Base-by-base conservation (phyloP, 805 yeast species). In the Saccharomycopsis sp. region DNA sequence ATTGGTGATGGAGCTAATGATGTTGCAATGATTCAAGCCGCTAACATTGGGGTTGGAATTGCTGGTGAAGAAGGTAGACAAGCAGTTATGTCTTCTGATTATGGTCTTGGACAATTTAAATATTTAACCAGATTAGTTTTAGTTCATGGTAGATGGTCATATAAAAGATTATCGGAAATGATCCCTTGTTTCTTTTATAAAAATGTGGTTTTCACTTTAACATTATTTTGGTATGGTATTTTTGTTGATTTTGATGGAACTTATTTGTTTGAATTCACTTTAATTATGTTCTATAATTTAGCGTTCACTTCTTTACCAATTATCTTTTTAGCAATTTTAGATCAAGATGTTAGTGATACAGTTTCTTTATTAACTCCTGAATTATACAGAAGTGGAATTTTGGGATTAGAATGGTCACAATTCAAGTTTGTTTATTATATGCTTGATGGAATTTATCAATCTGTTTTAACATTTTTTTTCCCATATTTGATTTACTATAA, bases 21-120 rank as follows among this genome's bases (percentile, higher is more conserved):
- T 62, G 94, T 83, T 47, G 88, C 94, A 10, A 83, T 83, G 94
- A 83, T 83, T 50, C 94, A 83, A 58, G 77, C 87, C 21, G 92
- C 94, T 1, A 79, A 83, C 60, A 79, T 83, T 34, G 94, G 94
- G 53, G 82, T 83, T 41, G 94, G 94, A 62, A 83, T 83, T 55
- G 88, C 88, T 3, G 94, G 94, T 61, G 92, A 83, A 63, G 94
- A 83, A 64, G 94, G 94, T 54, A 66, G 92, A 46, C 92, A 82
- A 59, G 92, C 92, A 15, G 92, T 74, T 4, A 83, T 83, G 94
- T 78, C 87, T 20, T 78, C 89, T 1, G 94, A 83, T 62, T 83
- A 80, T 59, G 94, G 89, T 17, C 62, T 83, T 53, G 92, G 89
- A 19, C 94, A 83, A 56, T 83, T 83, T 59, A 70, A 92, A 53